Conservation (phyloP, 2,329 filamentous ascomycete species). For the Colletotrichum godetiae region DNA sequence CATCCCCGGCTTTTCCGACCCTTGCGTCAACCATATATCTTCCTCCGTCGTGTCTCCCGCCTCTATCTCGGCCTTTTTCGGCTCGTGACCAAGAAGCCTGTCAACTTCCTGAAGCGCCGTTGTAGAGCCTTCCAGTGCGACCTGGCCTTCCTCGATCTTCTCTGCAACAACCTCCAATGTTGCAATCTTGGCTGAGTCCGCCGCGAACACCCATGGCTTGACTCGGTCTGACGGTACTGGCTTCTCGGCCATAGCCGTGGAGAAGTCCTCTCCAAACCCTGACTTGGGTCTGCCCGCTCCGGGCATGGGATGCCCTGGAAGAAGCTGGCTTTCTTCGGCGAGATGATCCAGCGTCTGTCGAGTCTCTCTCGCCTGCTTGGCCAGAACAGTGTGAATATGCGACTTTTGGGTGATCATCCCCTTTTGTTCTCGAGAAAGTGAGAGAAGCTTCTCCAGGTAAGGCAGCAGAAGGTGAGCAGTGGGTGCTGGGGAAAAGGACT, state of each 20-base stretch:
- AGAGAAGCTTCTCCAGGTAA: constrained; percentile 65
- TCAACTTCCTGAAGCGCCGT: constrained; percentile 61
- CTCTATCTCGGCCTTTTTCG: constrained; percentile 39
- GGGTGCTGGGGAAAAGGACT: constrained; percentile 38
- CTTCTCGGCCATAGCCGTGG: constrained; percentile 47
- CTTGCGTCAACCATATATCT: constrained; percentile 51
- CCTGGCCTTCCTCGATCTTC: constrained; percentile 68
- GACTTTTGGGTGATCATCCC: constrained; percentile 68
- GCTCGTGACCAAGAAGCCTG: constrained; percentile 55
- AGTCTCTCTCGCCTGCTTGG: constrained; percentile 62
- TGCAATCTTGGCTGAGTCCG: constrained; percentile 69
- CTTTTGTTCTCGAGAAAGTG: constrained; percentile 67
- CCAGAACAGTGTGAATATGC: constrained; percentile 62
- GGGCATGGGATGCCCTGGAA: constrained; percentile 62
- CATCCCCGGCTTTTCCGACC: constrained; percentile 41
- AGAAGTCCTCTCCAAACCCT: constrained; percentile 58
- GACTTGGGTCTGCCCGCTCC: constrained; percentile 46
- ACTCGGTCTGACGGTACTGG: constrained; percentile 56
- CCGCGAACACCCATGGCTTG: constrained; percentile 69
- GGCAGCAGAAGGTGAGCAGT: constrained; percentile 62
- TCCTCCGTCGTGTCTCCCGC: constrained; percentile 42
- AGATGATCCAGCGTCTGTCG: constrained; percentile 64
- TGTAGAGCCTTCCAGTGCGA: constrained; percentile 65
- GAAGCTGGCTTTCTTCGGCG: constrained; percentile 71
- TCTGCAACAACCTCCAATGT: constrained; percentile 69